A percentile compares a stretch with the other conserved stretches of the same genome.
Evolutionary conservation across 768 basidiomycete genomes (phyloP).

Genomic region (Lentinula lateritia): DNA sequence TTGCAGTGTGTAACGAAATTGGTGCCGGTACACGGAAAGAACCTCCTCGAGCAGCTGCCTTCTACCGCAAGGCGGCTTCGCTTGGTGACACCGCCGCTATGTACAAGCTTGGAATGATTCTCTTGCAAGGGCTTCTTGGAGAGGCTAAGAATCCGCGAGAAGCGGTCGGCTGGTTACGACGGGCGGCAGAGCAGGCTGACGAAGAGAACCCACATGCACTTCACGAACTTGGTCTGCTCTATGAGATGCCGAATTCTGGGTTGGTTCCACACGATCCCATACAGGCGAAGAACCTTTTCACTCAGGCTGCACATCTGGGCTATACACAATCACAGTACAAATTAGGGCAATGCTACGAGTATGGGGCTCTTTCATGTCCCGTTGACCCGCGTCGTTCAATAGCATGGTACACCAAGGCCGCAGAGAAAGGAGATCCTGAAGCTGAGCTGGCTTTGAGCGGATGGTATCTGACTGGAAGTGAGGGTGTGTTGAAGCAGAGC

Average conservation of each 20-base stretch:
- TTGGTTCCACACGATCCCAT: slow-evolving; percentile 75
- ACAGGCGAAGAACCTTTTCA: slow-evolving; percentile 81
- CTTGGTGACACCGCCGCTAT: slow-evolving; percentile 96
- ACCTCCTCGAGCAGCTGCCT: slow-evolving; percentile 82
- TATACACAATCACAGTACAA: slow-evolving; percentile 94
- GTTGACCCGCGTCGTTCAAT: slow-evolving; percentile 93
- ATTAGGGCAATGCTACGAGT: slow-evolving; percentile 93
- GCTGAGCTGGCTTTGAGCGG: slow-evolving; percentile 95
- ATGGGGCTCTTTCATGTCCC: slow-evolving; percentile 81
- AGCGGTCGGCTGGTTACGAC: slow-evolving; percentile 89
- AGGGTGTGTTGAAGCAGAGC: slow-evolving; percentile 94
- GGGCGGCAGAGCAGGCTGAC: slow-evolving; percentile 96
- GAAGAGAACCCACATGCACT: slow-evolving; percentile 97
- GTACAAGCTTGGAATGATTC: slow-evolving; percentile 99
- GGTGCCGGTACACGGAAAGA: slow-evolving; percentile 94
- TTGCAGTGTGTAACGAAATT: slow-evolving; percentile 98
- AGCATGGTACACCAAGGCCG: slow-evolving; percentile 98
- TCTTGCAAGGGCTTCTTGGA: slow-evolving; percentile 77
- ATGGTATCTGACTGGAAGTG: slow-evolving; percentile 96
- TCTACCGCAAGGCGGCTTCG: slow-evolving; percentile 95
- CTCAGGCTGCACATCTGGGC: slow-evolving; percentile 88
- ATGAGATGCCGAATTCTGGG: slow-evolving; percentile 64
- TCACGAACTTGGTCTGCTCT: slow-evolving; percentile 87
- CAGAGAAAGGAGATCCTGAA: slow-evolving; percentile 92
- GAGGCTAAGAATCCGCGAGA: slow-evolving; percentile 86